Evolutionary conservation across 805 yeast genomes (phyloP).

Genomic region (Clavispora carvajalis): DNA sequence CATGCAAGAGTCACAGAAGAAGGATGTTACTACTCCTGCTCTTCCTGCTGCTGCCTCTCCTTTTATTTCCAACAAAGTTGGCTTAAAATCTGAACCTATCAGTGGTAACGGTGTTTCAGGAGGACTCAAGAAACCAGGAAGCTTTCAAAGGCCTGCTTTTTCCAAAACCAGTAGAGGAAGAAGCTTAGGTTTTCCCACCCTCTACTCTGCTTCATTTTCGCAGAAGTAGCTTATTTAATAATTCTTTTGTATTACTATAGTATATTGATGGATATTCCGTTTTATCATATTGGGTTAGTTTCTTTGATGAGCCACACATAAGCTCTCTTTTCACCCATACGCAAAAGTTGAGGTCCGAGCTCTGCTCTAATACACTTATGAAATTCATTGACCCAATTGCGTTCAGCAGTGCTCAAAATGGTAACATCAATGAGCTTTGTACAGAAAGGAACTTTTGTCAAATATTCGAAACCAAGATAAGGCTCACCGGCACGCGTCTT

Average conservation of each 20-base stretch:
- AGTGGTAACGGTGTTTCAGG: neutral
- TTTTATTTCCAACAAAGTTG: constrained; percentile 14
- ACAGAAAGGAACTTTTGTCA: constrained; percentile 40
- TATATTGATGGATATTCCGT: neutral
- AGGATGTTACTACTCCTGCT: neutral
- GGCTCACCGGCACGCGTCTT: constrained; percentile 22
- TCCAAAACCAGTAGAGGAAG: constrained; percentile 5
- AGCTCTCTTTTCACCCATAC: constrained; percentile 52
- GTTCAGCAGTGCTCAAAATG: constrained; percentile 26
- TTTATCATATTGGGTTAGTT: constrained; percentile 34
- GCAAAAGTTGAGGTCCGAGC: constrained; percentile 36
- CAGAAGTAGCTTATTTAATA: constrained; percentile 2
- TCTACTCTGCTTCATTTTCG: constrained; percentile 12
- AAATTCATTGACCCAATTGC: constrained; percentile 36
- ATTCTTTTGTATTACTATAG: neutral
- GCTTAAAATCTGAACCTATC: neutral
- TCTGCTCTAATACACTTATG: constrained; percentile 29
- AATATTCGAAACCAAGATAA: constrained; percentile 34
- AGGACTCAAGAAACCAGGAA: constrained; percentile 11
- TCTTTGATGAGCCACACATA: constrained; percentile 69
- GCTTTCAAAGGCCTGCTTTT: constrained; percentile 13
- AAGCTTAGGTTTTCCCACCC: constrained; percentile 13
- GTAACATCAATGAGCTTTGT: constrained; percentile 28
- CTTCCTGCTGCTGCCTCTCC: constrained; percentile 6
- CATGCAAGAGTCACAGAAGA: constrained; percentile 1